These are phyloP conservation scores for Globisporangium acanthophoron DNA, from an alignment of 352 stramenopile species.

Conservation along the genomic window DNA sequence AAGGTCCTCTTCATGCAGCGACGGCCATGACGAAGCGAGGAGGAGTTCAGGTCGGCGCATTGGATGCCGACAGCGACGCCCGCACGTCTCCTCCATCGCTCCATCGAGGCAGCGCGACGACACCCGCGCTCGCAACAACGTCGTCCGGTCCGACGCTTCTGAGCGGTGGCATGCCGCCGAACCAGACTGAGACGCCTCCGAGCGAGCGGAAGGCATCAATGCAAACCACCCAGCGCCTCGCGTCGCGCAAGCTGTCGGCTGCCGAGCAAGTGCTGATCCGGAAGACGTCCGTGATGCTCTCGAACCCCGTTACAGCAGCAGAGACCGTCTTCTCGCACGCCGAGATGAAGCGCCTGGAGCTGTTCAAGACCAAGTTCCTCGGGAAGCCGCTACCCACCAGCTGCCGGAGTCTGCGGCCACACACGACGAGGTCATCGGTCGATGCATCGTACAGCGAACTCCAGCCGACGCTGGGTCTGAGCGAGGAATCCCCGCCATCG, in stretches of 20 bases:
- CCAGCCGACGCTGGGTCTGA: conserved; percentile 6
- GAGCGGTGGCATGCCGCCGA: too few relatives aligned
- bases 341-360: conserved; percentile 34
- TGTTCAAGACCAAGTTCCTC: conserved; percentile 37
- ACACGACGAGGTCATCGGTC: conserved; percentile 5
- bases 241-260: conserved; percentile 21
- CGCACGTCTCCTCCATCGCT: too few relatives aligned
- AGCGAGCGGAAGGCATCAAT: too few relatives aligned
- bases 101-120: too few relatives aligned
- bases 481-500: background rate
- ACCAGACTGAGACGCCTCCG: too few relatives aligned
- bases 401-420: conserved; percentile 7
- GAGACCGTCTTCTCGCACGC: conserved; percentile 34
- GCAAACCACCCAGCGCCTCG: background rate
- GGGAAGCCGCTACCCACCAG: conserved; percentile 13
- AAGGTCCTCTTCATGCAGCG: too few relatives aligned
- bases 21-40: too few relatives aligned
- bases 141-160: too few relatives aligned
- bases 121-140: too few relatives aligned
- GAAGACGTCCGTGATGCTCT: conserved; percentile 48
- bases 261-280: conserved; percentile 37
- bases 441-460: conserved; percentile 10
- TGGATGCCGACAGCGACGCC: too few relatives aligned
- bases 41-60: too few relatives aligned
- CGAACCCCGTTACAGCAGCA: conserved; percentile 28